Percentiles rank a stretch among this genome's conserved stretches.
These are phyloP conservation scores for Nicotiana undulata DNA, from an alignment of 257 asterid species.

Conservation along the genomic window DNA sequence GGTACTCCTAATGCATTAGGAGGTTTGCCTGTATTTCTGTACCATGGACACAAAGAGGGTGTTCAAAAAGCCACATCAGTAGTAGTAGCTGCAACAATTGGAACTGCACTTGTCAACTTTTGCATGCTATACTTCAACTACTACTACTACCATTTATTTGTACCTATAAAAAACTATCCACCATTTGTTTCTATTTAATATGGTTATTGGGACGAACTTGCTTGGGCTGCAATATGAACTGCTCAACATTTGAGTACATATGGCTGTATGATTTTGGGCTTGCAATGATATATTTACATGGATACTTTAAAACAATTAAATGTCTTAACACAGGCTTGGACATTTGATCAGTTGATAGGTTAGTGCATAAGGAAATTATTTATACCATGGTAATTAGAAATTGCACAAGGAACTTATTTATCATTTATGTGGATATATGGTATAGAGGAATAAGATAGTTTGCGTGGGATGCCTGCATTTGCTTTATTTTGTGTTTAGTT, in stretches of 20 bases:
- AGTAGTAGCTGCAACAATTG: not conserved
- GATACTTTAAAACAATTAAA: not conserved
- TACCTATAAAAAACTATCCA: not conserved
- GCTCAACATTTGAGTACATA: not conserved
- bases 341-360: not conserved
- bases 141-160: not conserved
- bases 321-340: not conserved
- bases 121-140: not conserved
- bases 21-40: not conserved
- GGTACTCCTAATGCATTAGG: not conserved
- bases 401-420: not conserved
- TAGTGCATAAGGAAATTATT: not conserved
- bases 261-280: not conserved
- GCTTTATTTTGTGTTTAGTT: not conserved
- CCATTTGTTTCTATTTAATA: not conserved
- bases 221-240: not conserved
- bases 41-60: not conserved
- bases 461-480: not conserved
- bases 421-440: not conserved
- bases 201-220: not conserved
- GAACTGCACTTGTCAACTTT: not conserved
- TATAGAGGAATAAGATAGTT: not conserved
- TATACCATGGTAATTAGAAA: not conserved
- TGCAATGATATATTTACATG: not conserved
- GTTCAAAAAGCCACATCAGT: not conserved